phyloP scores from a whole-genome alignment of 176 grass and related monocot genomes.

The Elymus sibiricus region DNA sequence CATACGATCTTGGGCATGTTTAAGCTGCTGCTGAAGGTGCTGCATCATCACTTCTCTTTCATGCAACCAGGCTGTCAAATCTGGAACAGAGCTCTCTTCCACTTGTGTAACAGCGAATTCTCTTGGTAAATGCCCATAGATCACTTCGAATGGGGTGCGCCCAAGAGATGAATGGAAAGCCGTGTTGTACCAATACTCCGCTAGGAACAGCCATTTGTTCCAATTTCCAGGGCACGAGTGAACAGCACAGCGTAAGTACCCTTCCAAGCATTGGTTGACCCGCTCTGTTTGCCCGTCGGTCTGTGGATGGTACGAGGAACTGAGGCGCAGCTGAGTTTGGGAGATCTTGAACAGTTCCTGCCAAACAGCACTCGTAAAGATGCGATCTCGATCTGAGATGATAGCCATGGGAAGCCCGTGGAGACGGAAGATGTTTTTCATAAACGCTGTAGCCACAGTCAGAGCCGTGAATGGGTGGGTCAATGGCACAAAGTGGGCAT shows the following conservation, averaged over 20 bases:
- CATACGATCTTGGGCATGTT: no score
- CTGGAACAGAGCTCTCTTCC: no score
- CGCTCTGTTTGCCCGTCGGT: neutral
- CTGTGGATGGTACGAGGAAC: neutral
- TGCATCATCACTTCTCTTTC: no score
- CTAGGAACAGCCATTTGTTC: no score
- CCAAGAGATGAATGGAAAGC: no score
- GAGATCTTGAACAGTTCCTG: neutral
- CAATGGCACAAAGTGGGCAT: neutral
- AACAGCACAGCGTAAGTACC: neutral
- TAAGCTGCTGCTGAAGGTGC: no score
- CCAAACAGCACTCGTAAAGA: neutral
- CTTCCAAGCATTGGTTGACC: neutral
- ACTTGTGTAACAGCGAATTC: no score
- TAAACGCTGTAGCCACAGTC: rapidly evolving
- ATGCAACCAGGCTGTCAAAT: no score
- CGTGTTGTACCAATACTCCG: no score
- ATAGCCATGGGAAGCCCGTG: neutral
- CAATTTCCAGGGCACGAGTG: no score
- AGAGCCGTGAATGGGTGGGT: neutral
- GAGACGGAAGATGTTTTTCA: neutral
- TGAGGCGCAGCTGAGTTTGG: neutral
- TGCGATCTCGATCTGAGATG: neutral
- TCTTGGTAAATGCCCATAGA: no score
- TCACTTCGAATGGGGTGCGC: no score